Evolutionary conservation across 179 eudicot species (phyloP), one percentile per base, ranked within the genome.

Genomic region (Corrigiola litoralis): DNA sequence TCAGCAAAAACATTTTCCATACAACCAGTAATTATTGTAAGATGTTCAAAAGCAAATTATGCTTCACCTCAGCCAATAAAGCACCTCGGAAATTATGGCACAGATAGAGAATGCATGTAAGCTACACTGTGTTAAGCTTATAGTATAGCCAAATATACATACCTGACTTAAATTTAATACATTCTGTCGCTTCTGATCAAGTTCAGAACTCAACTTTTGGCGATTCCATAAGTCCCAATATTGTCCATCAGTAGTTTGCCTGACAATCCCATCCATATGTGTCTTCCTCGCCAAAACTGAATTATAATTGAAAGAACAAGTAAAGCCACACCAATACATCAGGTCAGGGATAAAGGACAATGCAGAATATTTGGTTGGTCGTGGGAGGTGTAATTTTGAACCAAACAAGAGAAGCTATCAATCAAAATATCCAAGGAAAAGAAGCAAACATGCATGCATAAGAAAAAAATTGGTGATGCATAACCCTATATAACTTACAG

Each of bases 181-280:
- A 41, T 73, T 79, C 51, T 58, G 76, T 56, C 73, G 85, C 84
- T 86, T 88, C 81, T 88, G 63, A 72, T 90, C 89, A 46, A 94
- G 84, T 84, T 94, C 99, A 61, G 88, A 80, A 79, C 82, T 87
- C 81, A 94, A 73, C 73, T 82, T 88, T 71, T 88, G 96, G 44
- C 87, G 79, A 72, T 86, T 77, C 97, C 99, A 94, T 16, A 90
- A 78, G 68, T 90, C 95, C 90, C 81, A 79, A 72, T 86, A 94
- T 72, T 76, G 85, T 54, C 61, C 82, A 79, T 94, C 99, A 68
- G 83, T 80, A 51, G 87, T 84, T 81, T 90, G 99, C 74, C 80
- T 90, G 63, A 94, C 72, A 71, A 94, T 76, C 46, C 88, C 95
- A 75, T 88, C 90, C 83, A 86, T 79, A 73, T 88, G 89, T 72